A percentile compares a stretch with the other conserved stretches of the same genome.
Evolutionary conservation across 345 rosid genomes (phyloP).

Genomic region (Viola odorata): DNA sequence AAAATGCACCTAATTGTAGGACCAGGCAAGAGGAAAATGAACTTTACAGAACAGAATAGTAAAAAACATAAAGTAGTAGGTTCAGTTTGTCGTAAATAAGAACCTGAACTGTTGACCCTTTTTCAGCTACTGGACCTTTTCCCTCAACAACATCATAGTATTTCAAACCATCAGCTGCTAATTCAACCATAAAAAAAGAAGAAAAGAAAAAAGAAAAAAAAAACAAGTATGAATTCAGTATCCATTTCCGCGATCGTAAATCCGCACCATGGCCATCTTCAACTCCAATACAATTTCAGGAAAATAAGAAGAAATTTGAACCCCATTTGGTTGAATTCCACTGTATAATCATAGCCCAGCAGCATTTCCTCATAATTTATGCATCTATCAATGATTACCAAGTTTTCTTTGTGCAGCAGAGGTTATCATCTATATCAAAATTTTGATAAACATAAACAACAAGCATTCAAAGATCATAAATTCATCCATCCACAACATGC

Average conservation of each 20-base stretch:
- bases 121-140: slow-evolving; percentile 67
- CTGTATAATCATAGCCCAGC: no score
- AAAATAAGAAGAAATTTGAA: no score
- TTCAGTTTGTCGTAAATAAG: slow-evolving; percentile 7
- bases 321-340: no score
- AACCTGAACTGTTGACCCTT: slow-evolving; percentile 77
- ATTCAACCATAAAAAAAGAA: slow-evolving; percentile 1
- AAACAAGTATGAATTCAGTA: background rate
- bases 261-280: no score
- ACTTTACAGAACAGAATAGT: background rate
- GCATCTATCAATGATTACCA: no score
- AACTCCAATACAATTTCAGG: no score
- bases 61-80: background rate
- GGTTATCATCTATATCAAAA: no score
- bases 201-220: background rate
- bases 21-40: background rate
- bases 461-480: no score
- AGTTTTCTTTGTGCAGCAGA: no score
- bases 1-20: slow-evolving; percentile 60
- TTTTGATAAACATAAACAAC: no score
- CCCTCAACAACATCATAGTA: slow-evolving; percentile 79
- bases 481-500: no score
- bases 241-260: background rate
- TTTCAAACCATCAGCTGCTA: slow-evolving; percentile 73
- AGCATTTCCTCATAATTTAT: no score